These are phyloP conservation scores for Tylopilus subfusipes DNA, from an alignment of 768 basidiomycete species.

Conservation along the genomic window DNA sequence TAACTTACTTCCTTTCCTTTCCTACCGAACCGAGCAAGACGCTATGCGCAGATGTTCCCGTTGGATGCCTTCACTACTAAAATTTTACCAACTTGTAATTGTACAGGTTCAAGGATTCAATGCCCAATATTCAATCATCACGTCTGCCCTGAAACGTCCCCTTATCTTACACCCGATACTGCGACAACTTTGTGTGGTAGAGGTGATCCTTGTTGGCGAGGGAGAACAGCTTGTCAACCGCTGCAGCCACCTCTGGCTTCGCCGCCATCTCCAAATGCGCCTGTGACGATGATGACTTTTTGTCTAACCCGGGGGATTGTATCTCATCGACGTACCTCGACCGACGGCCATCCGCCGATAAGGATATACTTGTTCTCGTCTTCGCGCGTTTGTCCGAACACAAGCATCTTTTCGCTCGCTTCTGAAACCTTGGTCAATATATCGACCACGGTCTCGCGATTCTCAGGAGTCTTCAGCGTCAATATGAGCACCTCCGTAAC, in stretches of 20 bases:
- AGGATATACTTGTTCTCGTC: constrained; percentile 20
- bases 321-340: constrained; percentile 20
- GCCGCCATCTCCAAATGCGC: constrained; percentile 9
- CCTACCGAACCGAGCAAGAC: too few species aligned
- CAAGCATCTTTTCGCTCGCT: constrained; percentile 5
- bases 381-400: constrained; percentile 21
- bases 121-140: too few species aligned
- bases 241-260: constrained; percentile 5
- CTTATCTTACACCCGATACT: background rate
- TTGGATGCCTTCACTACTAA: too few species aligned
- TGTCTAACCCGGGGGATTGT: background rate
- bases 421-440: constrained; percentile 14
- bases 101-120: too few species aligned
- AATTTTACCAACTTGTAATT: too few species aligned
- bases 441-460: constrained; percentile 15
- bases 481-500: constrained; percentile 21
- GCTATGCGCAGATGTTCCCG: too few species aligned
- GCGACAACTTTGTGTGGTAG: constrained; percentile 9
- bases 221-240: constrained; percentile 7
- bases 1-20: too few species aligned
- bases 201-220: constrained; percentile 16
- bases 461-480: constrained; percentile 22
- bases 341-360: constrained; percentile 20
- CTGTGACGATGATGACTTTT: too few species aligned
- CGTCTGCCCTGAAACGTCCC: too few species aligned